Evolutionary conservation across 257 asterid species (phyloP).

Genomic region (Solanum ossicruentum): DNA sequence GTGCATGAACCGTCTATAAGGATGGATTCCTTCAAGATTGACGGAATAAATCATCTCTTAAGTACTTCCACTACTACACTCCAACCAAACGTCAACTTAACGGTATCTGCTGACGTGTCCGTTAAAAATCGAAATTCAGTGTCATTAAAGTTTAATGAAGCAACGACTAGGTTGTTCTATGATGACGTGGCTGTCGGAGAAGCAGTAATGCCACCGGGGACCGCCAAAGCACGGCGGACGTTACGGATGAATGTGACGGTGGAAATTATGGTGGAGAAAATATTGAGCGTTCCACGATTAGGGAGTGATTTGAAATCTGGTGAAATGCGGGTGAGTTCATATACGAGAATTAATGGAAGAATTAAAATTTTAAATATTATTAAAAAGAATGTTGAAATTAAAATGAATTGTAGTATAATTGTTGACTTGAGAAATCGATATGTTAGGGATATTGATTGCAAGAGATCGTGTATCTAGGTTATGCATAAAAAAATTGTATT

Average conservation of each 20-base stretch:
- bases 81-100: slow-evolving; percentile 15
- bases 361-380: slow-evolving; percentile 18
- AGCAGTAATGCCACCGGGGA: slow-evolving; percentile 11
- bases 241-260: slow-evolving; percentile 2
- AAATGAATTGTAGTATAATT: slow-evolving; percentile 33
- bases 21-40: slow-evolving; percentile 13
- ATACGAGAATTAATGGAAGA: slow-evolving; percentile 25
- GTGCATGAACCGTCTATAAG: slow-evolving; percentile 24
- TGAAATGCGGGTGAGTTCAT: slow-evolving; percentile 3
- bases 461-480: slow-evolving; percentile 3
- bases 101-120: slow-evolving; percentile 13
- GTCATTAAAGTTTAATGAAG: slow-evolving; percentile 20
- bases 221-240: slow-evolving; percentile 20
- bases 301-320: slow-evolving; percentile 12
- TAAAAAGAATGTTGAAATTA: slow-evolving; percentile 18
- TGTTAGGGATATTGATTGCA: slow-evolving; percentile 18
- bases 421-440: slow-evolving; percentile 12
- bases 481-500: no score
- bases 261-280: slow-evolving; percentile 19
- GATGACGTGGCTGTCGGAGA: slow-evolving; percentile 23
- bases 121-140: slow-evolving; percentile 33
- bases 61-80: not conserved
- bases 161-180: slow-evolving; percentile 15
- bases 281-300: slow-evolving; percentile 3
- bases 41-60: slow-evolving; percentile 7